Conservation (phyloP, 768 basidiomycete genomes). For the Rhodotorula toruloides region DNA sequence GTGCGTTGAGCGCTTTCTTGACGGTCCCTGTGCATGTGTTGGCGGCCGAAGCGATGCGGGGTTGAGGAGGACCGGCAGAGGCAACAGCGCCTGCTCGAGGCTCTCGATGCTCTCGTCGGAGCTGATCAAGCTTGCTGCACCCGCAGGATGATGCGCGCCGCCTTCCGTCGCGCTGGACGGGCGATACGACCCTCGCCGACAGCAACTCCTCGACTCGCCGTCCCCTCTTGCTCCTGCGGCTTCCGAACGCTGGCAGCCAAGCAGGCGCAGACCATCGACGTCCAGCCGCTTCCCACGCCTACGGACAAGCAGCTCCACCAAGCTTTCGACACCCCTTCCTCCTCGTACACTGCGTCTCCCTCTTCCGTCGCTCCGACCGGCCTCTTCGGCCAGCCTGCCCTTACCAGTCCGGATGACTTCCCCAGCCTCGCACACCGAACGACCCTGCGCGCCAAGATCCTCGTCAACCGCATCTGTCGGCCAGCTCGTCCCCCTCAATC, state of each 20-base stretch:
- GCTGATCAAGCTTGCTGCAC: neutral
- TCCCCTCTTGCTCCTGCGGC: neutral
- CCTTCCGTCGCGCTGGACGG: neutral
- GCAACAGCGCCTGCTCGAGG: too few relatives aligned
- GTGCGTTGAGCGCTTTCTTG: too few relatives aligned
- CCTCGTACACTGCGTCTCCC: constrained; percentile 11
- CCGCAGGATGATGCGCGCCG: constrained; percentile 1
- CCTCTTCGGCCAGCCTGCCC: constrained; percentile 72
- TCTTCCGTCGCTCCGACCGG: constrained; percentile 51
- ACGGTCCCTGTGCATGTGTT: too few relatives aligned
- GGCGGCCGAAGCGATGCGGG: too few relatives aligned
- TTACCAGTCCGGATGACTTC: constrained; percentile 66
- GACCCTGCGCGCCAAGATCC: constrained; percentile 66
- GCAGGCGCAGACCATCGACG: neutral
- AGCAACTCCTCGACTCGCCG: neutral
- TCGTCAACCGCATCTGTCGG: constrained; percentile 69
- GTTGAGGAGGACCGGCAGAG: too few relatives aligned
- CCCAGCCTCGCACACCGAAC: constrained; percentile 71
- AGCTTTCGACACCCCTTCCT: constrained; percentile 26
- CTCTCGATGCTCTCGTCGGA: neutral
- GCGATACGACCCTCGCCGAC: neutral
- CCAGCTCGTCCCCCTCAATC: constrained; percentile 24
- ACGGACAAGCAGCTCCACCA: constrained; percentile 23
- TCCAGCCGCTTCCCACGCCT: neutral
- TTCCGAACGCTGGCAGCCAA: neutral